Evolutionary conservation across 225 moss, liverwort and hornwort genomes (phyloP), one percentile per base, ranked within the genome.

Genomic region (Lunularia cruciata): DNA sequence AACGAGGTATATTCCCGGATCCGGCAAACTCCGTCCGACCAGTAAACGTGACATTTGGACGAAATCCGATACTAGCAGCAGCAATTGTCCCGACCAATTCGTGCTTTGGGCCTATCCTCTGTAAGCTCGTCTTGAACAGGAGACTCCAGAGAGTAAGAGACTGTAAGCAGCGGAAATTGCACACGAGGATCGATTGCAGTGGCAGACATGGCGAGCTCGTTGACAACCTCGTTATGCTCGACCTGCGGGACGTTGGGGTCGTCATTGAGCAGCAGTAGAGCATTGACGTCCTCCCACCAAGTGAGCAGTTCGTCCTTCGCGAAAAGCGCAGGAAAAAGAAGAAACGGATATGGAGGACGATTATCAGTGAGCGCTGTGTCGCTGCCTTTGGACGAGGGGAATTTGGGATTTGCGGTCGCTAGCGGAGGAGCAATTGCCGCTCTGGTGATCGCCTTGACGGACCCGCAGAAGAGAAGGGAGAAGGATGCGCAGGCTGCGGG

Each of bases 391-490:
- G 82, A 83, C 52, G 88, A 80, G 59, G 73, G 80, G 45, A 87
- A 75, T 13, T 56, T 92, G 57, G 88, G 85, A 31, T 82, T 95
- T 56, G 95, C 92, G 10, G 77, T 92, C 3, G 95, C 92, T 3
- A 83, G 89, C 28, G 95, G 95, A 39, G 86, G 95, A 23, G 95
- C 84, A 42, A 73, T 90, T 5, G 92, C 90, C 4, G 86, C 88
- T 55, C 78, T 90, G 16, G 92, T 86, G 3, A 84, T 87, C 0
- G 95, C 87, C 32, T 78, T 96, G 3, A 86, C 92, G 12, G 95
- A 96, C 55, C 95, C 95, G 1, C 90, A 92, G 74, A 92, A 92
- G 83, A 79, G 95, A n/a, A 78, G 95, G 23, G 90, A 90, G 82
- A 89, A 92, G 84, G 92, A 92, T 55, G 90, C 90, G 8, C 87